Conservation (phyloP, 495 filamentous ascomycete species). For the Talaromyces thailandensis region DNA sequence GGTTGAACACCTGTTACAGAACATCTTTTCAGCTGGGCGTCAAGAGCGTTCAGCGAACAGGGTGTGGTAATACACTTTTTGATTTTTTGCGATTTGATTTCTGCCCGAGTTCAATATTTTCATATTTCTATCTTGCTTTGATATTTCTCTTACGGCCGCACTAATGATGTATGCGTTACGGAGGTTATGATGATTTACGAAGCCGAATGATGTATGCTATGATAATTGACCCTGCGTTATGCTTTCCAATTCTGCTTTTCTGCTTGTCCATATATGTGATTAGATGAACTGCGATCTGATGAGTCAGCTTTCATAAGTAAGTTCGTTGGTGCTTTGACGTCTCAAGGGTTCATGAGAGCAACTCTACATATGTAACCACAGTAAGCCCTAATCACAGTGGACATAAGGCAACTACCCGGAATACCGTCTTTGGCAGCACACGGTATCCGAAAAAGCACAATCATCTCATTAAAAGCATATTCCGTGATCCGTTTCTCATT, state of each 20-base stretch:
- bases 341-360: too few species aligned
- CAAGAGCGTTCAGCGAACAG: background rate
- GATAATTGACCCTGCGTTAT: background rate
- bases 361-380: too few species aligned
- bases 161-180: background rate
- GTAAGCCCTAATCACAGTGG: too few species aligned
- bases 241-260: background rate
- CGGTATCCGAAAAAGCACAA: too few species aligned
- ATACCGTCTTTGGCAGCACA: too few species aligned
- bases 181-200: background rate
- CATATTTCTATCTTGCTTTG: background rate
- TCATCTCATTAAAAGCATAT: too few species aligned
- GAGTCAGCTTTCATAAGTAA: too few species aligned
- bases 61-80: background rate
- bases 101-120: background rate
- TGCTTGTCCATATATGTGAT: too few species aligned
- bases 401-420: too few species aligned
- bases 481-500: background rate
- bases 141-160: background rate
- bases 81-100: background rate
- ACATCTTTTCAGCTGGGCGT: background rate
- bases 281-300: background rate
- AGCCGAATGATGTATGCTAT: background rate
- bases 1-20: constrained; percentile 28
- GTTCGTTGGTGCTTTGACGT: too few species aligned